Evolutionary conservation across 495 filamentous ascomycete genomes (phyloP), one percentile per base, ranked within the genome.

Genomic region (Saxophila tyrrhenica): DNA sequence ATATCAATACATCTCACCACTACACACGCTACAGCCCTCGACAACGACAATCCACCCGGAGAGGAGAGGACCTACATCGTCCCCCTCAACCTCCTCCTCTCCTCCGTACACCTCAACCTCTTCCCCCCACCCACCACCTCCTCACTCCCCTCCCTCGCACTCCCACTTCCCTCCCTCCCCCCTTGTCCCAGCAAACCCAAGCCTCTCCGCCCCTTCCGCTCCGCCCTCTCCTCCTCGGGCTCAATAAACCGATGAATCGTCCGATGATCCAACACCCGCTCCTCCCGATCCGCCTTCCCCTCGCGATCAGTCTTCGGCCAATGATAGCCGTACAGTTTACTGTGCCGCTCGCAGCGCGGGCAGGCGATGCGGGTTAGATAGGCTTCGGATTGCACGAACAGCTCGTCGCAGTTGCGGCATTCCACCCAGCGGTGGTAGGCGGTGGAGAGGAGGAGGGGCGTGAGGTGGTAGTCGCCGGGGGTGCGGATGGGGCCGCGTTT

Each of bases 251-350:
- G 67, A 55, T 72, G 64, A 13, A 72, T 61, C 1, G 58, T 64
- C 41, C 69, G 38, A 55, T 69, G 69, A 61, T 72, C 69, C 42
- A 64, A 54, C 9, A 72, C 57, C 10, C 69, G 57, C 65, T 72
- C 83, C 63, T 94, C 89, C 21, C 77, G 79, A 62, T 97, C 92
- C 11, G 71, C 55, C 17, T 77, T 77, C 0, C 85, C 85, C 54
- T 82, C 76, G 20, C 74, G 81, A 35, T 94, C 85, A 1, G 94
- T 97, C 69, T 97, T 94, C 17, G 92, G 92, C 94, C 94, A 99
- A 49, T 80, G 76, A 62, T 85, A 94, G 0, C 94, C 94, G 65
- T 96, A 99, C 1, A 99, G 73, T 68, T 94, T 97, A 23, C 86
- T 90, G 61, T 99, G 92, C 0, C 94, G 78, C 71, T 97, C 94